phyloP scores from a whole-genome alignment of 371 early-diverging fungal genomes.

The Choanephora cucurbitarum region DNA sequence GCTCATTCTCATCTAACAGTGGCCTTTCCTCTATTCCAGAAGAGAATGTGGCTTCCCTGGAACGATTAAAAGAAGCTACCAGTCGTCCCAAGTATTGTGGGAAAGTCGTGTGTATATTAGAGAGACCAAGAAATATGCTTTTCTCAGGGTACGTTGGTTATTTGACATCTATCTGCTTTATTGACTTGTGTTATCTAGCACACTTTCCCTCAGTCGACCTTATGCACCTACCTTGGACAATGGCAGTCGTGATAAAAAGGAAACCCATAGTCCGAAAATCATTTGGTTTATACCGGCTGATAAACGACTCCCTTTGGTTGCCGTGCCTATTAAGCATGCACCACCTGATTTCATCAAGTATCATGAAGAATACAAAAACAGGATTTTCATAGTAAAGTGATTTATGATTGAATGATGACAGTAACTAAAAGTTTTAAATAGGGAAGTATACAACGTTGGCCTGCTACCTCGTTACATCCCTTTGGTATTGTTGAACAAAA shows the following conservation, averaged over 20 bases:
- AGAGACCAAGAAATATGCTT: constrained; percentile 31
- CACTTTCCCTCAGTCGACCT: constrained; percentile 35
- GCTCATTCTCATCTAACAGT: constrained; percentile 2
- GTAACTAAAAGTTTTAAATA: too few relatives aligned
- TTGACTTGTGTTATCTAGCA: constrained; percentile 26
- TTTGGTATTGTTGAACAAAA: constrained; percentile 45
- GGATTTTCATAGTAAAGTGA: constrained; percentile 42
- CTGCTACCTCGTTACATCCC: constrained; percentile 42
- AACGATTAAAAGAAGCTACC: not conserved
- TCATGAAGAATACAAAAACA: constrained; percentile 40
- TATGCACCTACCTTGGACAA: constrained; percentile 18
- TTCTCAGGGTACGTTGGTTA: constrained; percentile 37
- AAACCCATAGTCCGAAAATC: constrained; percentile 26
- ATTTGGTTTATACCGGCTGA: constrained; percentile 72
- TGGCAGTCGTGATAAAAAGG: constrained; percentile 27
- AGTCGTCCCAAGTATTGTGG: constrained; percentile 36
- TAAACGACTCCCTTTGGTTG: constrained; percentile 62
- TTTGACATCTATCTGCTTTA: too few relatives aligned
- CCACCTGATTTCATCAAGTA: constrained; percentile 35
- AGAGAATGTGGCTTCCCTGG: not conserved
- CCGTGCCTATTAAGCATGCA: constrained; percentile 48
- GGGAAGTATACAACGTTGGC: constrained; percentile 44
- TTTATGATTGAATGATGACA: too few relatives aligned
- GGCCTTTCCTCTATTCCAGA: constrained; percentile 33
- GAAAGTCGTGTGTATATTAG: constrained; percentile 35